Evolutionary conservation across 192 early-diverging fungal genomes (phyloP), one percentile per base, ranked within the genome.

Genomic region (Cladochytrium replicatum): DNA sequence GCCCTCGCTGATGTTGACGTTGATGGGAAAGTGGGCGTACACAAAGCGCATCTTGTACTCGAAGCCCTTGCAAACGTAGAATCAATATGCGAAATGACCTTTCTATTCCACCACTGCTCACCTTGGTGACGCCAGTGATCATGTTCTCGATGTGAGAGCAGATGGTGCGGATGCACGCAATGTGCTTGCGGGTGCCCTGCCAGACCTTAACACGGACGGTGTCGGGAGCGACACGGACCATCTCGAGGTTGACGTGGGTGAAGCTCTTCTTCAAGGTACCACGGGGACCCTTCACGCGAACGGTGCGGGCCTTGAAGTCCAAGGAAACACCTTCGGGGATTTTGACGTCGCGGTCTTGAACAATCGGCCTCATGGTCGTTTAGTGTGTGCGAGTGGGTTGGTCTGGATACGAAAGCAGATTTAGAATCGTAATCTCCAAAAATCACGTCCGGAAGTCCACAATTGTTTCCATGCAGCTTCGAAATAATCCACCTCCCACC

Each of bases 1-100:
- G 46, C 72, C 69, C 50, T 87, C 75, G 50, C 72, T 62, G 52
- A 95, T 84, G 66, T 86, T 89, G 58, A 84, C 87, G 78, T 89
- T 92, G 76, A 98, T 98, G 72, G 95, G 95, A 76, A 98, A 98
- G 84, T 98, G 94, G 49, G 94, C 94, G 58, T 93, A 93, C 50
- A 95, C 94, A 66, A 87, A 93, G 58, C 92, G 88, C 86, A 98
- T 88, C 84, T 93, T 94, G 84, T 98, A 98, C 78, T 92, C 80
- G 80, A 82, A 98, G 40, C 94, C 94, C 74, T 73, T 24, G 3
- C 5, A n/a, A n/a, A n/a, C n/a, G n/a, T n/a, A n/a, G n/a, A n/a
- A n/a, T n/a, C n/a, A n/a, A n/a, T n/a, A n/a, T n/a, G 29, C 11
- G 21, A n/a, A 1, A 21, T 7, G 22, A 48, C 6, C 40, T 38